A percentile compares a stretch with the other conserved stretches of the same genome.
Evolutionary conservation across 2,329 filamentous ascomycete genomes (phyloP).

Genomic region (Botrytis cinerea): DNA sequence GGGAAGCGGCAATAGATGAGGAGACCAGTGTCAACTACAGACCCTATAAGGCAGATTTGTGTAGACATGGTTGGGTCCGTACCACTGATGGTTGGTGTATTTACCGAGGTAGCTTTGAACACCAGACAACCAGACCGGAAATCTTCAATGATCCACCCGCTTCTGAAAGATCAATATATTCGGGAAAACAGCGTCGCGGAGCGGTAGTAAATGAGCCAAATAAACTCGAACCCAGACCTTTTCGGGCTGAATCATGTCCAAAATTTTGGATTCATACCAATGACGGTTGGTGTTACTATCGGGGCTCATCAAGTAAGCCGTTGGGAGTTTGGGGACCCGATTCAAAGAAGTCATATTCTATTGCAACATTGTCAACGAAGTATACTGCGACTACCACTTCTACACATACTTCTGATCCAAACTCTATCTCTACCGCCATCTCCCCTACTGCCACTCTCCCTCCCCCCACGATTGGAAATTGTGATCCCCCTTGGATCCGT

Average conservation of each 20-base stretch:
- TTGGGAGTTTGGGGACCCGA: constrained; percentile 1
- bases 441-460: not conserved
- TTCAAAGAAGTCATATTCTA: not conserved
- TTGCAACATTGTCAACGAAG: not conserved
- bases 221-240: not conserved
- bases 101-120: not conserved
- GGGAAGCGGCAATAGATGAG: not conserved
- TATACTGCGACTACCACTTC: not conserved
- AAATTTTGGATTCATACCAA: not conserved
- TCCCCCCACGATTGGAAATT: not conserved
- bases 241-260: not conserved
- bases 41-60: not conserved
- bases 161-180: not conserved
- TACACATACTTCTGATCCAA: not conserved
- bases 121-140: not conserved
- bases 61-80: not conserved
- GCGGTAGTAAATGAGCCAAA: not conserved
- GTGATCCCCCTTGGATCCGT: not conserved
- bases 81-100: constrained; percentile 8
- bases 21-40: not conserved
- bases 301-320: not conserved
- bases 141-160: not conserved
- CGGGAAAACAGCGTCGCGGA: not conserved
- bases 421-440: no score
- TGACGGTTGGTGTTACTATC: constrained; percentile 5